Percentiles rank a stretch among this genome's conserved stretches.
Evolutionary conservation across 495 filamentous ascomycete genomes (phyloP).

Genomic region (Neurospora sp.): DNA sequence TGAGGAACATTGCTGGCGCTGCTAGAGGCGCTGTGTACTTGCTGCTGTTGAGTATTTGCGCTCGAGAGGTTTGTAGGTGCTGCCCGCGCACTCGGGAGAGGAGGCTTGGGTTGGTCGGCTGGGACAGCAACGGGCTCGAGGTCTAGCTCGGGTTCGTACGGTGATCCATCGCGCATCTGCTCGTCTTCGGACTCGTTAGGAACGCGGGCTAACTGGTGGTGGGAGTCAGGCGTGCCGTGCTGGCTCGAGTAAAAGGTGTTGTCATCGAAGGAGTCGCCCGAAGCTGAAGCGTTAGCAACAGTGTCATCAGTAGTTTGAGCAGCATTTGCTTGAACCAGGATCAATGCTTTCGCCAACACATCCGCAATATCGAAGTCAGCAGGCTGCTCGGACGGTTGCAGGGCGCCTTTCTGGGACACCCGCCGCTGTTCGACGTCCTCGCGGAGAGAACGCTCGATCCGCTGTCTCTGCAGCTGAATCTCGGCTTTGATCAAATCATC

Average conservation of each 20-base stretch:
- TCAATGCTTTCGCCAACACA: conserved; percentile 60
- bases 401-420: conserved; percentile 36
- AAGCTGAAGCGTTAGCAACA: conserved; percentile 47
- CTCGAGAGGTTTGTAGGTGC: conserved; percentile 1
- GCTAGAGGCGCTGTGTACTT: conserved; percentile 3
- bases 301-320: conserved; percentile 44
- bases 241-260: conserved; percentile 94
- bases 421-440: conserved; percentile 64
- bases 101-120: background rate
- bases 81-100: conserved; percentile 6
- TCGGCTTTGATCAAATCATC: conserved; percentile 76
- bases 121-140: conserved; percentile 8
- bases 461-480: conserved; percentile 66
- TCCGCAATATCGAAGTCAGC: conserved; percentile 68
- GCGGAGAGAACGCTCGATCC: conserved; percentile 65
- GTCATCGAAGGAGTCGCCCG: conserved; percentile 77
- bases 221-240: conserved; percentile 39
- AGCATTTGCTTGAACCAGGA: conserved; percentile 46
- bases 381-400: conserved; percentile 51
- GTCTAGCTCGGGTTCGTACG: conserved; percentile 24
- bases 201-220: conserved; percentile 26
- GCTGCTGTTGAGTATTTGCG: conserved; percentile 4
- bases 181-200: conserved; percentile 36
- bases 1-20: conserved; percentile 2
- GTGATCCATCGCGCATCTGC: conserved; percentile 27